Percentiles rank a stretch among this genome's conserved stretches.
These are phyloP conservation scores for Streptanthus diversifolius DNA, from an alignment of 345 rosid species.

Conservation along the genomic window DNA sequence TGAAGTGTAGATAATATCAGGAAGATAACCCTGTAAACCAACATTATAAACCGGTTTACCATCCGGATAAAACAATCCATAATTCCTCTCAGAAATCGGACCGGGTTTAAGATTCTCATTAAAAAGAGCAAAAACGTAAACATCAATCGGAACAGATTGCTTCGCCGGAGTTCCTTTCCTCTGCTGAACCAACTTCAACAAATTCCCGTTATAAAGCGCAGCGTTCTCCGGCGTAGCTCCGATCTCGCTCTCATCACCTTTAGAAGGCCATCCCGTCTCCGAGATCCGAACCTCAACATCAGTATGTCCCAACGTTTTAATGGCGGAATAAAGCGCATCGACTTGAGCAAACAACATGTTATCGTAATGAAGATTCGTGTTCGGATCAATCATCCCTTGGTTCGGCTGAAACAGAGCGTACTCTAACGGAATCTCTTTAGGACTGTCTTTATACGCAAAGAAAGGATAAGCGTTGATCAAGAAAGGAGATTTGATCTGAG, in stretches of 20 bases:
- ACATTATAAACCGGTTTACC: constrained; percentile 76
- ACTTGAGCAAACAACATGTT: constrained; percentile 95
- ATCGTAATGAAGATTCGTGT: constrained; percentile 66
- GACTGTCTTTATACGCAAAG: constrained; percentile 70
- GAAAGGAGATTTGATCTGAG: constrained; percentile 67
- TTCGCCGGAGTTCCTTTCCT: constrained; percentile 77
- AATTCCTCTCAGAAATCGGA: constrained; percentile 85
- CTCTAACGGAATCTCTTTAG: constrained; percentile 50
- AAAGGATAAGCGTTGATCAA: constrained; percentile 86
- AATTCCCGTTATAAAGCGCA: constrained; percentile 61
- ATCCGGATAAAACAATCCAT: constrained; percentile 78
- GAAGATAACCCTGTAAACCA: constrained; percentile 64
- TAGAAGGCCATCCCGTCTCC: constrained; percentile 99
- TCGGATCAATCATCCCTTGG: constrained; percentile 54
- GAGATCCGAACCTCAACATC: constrained; percentile 67
- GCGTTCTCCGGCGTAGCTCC: constrained; percentile 86
- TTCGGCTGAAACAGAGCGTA: constrained; percentile 86
- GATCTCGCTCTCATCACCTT: constrained; percentile 63
- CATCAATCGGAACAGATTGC: constrained; percentile 61
- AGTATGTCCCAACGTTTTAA: constrained; percentile 62
- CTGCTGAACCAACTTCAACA: constrained; percentile 46
- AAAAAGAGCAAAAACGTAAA: constrained; percentile 81
- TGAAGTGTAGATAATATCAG: constrained; percentile 48
- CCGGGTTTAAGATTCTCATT: constrained; percentile 89
- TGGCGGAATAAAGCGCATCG: constrained; percentile 84